Conservation (phyloP, 495 filamentous ascomycete genomes). For the Penicillium cataractarum region DNA sequence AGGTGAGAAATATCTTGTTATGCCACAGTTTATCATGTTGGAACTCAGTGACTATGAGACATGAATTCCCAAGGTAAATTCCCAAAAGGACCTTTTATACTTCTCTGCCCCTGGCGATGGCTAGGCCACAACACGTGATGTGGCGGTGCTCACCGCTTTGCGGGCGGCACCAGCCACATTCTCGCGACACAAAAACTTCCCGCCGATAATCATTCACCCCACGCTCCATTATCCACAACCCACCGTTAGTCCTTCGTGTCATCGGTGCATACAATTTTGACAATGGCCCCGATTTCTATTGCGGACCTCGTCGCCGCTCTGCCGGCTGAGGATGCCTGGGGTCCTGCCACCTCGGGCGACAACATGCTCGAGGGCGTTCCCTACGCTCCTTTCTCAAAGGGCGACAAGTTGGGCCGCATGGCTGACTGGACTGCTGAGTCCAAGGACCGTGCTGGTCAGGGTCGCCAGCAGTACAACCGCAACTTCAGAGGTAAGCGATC, state of each 20-base stretch:
- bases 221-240: conserved; percentile 24
- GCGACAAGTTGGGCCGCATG: conserved; percentile 98
- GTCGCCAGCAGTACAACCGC: conserved; percentile 84
- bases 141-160: conserved; percentile 32
- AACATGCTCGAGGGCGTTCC: conserved; percentile 92
- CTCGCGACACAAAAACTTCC: conserved; percentile 53
- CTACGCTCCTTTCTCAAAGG: conserved; percentile 96
- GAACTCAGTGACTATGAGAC: neutral
- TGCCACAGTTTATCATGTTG: neutral
- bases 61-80: neutral
- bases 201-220: conserved; percentile 37
- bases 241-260: conserved; percentile 20
- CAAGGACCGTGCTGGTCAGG: conserved; percentile 81
- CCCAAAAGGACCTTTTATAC: neutral
- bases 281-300: conserved; percentile 61
- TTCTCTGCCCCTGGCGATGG: no score
- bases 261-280: conserved; percentile 23
- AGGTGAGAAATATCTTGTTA: no score
- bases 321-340: conserved; percentile 76
- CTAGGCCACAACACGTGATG: conserved; percentile 16
- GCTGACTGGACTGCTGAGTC: conserved; percentile 97
- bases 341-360: conserved; percentile 76
- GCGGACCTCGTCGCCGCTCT: conserved; percentile 62
- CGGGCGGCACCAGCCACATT: conserved; percentile 35
- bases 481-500: conserved; percentile 77